Evolutionary conservation across 2,329 filamentous ascomycete genomes (phyloP), one percentile per base, ranked within the genome.

Genomic region (Venturiaceae sp.): DNA sequence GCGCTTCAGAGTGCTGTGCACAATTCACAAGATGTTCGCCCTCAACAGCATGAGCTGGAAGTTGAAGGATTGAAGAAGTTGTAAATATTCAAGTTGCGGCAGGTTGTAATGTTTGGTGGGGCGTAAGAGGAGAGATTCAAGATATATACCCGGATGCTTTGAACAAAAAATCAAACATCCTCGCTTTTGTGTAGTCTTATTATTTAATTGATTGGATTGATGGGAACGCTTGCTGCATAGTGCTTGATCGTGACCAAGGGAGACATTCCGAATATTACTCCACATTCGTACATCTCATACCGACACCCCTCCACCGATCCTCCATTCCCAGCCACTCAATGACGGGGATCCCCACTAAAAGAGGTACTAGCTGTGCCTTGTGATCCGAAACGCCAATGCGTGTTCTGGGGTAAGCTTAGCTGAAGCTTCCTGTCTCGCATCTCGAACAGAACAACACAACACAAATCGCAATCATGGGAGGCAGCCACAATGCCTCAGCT

Each of bases 1-100:
- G 94, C 94, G 6, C 73, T 97, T 64, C 89, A 96, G 72, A 90
- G 86, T 65, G 92, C 91, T 2, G 83, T 96, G 65, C 83, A 86
- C 32, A 95, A 95, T 64, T 81, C 89, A 0, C 83, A 90, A 14
- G 6, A 46, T 28, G 8, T 28, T 5, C 2, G n/a, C 11, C 30
- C 44, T 26, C 14, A 13, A 30, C 11, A 23, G 16, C 44, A 16
- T 3, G 44, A 30, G 1, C 19, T 16, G 44, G 44, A 50, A 28
- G 44, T 30, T 16, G 14, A 50, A 2, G 44, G 14, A 16, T 50
- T 26, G 21, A 30, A 23, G 21, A 50, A 50, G 26, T 16, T 50
- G 23, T 50, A 50, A n/a, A 50, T 50, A 30, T 11, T 50, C 11
- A 26, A 8, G 23, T 50, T 50, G 41, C 21, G 6, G 23, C 21